A percentile compares a stretch with the other conserved stretches of the same genome.
Conservation (phyloP, 495 filamentous ascomycete genomes). For the Neurospora tetrasperma region DNA sequence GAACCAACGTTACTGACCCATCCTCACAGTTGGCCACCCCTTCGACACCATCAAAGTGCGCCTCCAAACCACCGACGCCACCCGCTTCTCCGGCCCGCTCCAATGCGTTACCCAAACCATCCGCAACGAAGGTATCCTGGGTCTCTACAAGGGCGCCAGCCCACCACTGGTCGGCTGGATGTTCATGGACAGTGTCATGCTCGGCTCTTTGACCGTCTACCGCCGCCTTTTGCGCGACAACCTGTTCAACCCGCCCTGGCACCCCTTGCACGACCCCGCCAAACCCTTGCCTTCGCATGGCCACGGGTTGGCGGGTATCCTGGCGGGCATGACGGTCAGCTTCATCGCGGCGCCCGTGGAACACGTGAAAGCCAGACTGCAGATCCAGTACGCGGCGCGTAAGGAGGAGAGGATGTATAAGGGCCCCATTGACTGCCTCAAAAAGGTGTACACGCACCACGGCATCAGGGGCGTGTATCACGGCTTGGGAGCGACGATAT, state of each 20-base stretch:
- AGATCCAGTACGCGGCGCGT: conserved; percentile 76
- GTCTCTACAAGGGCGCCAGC: conserved; percentile 83
- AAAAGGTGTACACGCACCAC: conserved; percentile 55
- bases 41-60: conserved; percentile 98
- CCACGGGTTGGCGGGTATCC: conserved; percentile 74
- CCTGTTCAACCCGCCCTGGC: conserved; percentile 54
- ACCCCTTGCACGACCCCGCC: conserved; percentile 18
- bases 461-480: conserved; percentile 75
- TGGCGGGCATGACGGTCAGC: conserved; percentile 81
- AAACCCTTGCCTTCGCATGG: conserved; percentile 61
- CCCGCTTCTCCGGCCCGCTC: conserved; percentile 76
- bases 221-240: conserved; percentile 68
- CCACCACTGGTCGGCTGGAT: conserved; percentile 94
- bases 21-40: conserved; percentile 37
- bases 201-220: conserved; percentile 85
- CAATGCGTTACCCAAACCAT: conserved; percentile 76
- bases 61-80: conserved; percentile 70
- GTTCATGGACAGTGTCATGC: conserved; percentile 95
- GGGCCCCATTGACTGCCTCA: conserved; percentile 74
- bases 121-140: conserved; percentile 65
- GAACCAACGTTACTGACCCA: background rate
- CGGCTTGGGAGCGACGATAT: conserved; percentile 69
- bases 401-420: conserved; percentile 68
- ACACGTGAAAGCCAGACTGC: conserved; percentile 87
- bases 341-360: conserved; percentile 92